These are phyloP conservation scores for Trypethelium eluteriae DNA, from an alignment of 495 filamentous ascomycete species.

Conservation along the genomic window DNA sequence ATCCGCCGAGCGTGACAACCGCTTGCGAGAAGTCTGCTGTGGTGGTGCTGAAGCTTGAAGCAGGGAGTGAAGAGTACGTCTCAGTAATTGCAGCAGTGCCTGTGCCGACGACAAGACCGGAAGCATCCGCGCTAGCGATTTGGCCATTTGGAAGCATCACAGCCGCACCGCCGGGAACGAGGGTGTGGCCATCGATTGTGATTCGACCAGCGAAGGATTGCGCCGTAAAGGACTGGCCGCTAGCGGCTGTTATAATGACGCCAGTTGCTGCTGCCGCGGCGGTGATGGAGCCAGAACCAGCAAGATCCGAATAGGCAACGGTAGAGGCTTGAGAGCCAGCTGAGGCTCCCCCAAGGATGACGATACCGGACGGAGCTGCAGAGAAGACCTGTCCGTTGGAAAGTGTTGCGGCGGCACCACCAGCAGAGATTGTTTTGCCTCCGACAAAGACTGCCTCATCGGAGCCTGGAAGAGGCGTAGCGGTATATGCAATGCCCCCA, in stretches of 20 bases:
- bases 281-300: not conserved
- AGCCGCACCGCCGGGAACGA: not conserved
- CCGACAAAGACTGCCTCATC: not conserved
- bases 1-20: not conserved
- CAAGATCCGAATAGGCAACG: not conserved
- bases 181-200: not conserved
- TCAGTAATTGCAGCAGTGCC: not conserved
- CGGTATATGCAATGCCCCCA: not conserved
- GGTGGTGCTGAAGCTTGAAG: not conserved
- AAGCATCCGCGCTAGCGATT: not conserved
- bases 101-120: constrained; percentile 1
- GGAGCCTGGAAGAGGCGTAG: not conserved
- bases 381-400: not conserved
- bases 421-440: not conserved
- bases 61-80: not conserved
- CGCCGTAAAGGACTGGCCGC: not conserved
- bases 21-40: not conserved
- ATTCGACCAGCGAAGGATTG: not conserved
- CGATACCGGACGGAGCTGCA: not conserved
- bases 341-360: not conserved
- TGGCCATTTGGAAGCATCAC: not conserved
- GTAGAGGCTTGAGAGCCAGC: not conserved
- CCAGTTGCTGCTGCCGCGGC: not conserved
- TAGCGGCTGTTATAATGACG: not conserved
- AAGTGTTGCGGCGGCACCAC: not conserved